These are phyloP conservation scores for Phoma sp. DNA, from an alignment of 2,329 filamentous ascomycete genomes.

Conservation along the genomic window DNA sequence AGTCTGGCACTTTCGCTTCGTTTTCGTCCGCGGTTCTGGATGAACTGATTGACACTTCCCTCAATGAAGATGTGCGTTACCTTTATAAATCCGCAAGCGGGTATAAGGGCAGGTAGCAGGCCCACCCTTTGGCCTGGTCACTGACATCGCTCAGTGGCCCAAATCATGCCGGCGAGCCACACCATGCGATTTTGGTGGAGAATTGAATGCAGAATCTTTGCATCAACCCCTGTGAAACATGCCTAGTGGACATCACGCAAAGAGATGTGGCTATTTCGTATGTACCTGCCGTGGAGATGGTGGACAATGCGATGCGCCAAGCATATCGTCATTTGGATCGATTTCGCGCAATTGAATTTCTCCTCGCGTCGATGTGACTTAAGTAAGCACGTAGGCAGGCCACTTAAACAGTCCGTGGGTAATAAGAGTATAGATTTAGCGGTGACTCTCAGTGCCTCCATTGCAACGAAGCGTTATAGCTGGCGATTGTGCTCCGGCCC, in stretches of 20 bases:
- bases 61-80: not conserved
- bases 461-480: no score
- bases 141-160: not conserved
- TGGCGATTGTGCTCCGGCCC: no score
- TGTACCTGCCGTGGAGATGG: constrained; percentile 4
- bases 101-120: not conserved
- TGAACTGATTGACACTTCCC: not conserved
- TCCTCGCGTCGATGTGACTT: constrained; percentile 20
- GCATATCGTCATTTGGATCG: constrained; percentile 21
- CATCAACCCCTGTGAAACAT: not conserved
- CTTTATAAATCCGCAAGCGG: not conserved
- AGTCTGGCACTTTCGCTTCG: not conserved
- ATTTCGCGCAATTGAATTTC: constrained; percentile 9
- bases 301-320: constrained; percentile 17
- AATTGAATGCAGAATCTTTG: constrained; percentile 1
- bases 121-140: not conserved
- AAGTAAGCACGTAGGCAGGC: not conserved
- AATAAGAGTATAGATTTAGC: not conserved
- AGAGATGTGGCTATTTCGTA: not conserved
- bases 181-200: constrained; percentile 4
- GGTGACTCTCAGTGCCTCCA: not conserved
- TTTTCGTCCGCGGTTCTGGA: not conserved
- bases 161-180: not conserved
- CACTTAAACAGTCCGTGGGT: not conserved
- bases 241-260: constrained; percentile 19